Evolutionary conservation across 768 basidiomycete genomes (phyloP).

Genomic region (Russula ochroleuca): DNA sequence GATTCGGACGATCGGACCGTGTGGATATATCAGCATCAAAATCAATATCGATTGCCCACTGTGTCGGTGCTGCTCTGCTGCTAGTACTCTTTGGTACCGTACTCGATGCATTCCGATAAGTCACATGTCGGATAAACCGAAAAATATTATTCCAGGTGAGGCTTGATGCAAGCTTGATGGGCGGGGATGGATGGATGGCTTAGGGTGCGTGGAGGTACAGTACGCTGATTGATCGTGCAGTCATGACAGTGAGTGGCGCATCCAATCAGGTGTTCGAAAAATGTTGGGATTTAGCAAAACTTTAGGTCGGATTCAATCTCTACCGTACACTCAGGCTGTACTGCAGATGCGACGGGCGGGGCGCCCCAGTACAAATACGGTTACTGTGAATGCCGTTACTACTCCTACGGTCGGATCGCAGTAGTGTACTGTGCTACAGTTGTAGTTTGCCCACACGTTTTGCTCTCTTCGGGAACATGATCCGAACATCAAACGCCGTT

Average conservation of each 20-base stretch:
- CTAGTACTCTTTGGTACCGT: neutral
- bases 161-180: neutral
- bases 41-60: too few species aligned
- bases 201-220: neutral
- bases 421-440: neutral
- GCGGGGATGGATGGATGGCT: neutral
- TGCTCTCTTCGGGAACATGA: neutral
- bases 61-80: too few species aligned
- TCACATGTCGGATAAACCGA: neutral
- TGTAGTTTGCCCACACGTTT: neutral
- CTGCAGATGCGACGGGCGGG: neutral
- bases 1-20: neutral
- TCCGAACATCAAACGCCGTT: neutral
- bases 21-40: neutral
- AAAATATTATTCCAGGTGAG: neutral
- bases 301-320: neutral
- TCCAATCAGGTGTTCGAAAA: neutral
- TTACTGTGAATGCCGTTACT: neutral
- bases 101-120: neutral
- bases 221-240: neutral
- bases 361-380: neutral
- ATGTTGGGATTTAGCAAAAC: neutral
- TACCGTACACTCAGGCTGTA: neutral
- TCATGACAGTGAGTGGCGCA: neutral
- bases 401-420: neutral